These are phyloP conservation scores for Termitomyces sp. DNA, from an alignment of 768 basidiomycete species.

Conservation along the genomic window DNA sequence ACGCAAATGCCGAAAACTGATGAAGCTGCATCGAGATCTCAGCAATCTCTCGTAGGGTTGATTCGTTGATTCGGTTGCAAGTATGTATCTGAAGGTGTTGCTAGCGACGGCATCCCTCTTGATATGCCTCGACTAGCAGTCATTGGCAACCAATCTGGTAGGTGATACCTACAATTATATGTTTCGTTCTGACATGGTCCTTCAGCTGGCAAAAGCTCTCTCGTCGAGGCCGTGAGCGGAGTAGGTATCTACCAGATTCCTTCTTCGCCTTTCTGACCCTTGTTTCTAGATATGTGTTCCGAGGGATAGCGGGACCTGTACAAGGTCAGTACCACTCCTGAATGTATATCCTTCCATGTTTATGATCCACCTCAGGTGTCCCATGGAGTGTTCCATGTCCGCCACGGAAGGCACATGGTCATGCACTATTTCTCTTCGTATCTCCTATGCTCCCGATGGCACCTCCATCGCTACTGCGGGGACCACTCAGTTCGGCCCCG, in stretches of 20 bases:
- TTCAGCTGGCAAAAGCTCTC: conserved; percentile 8
- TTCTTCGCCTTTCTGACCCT: background rate
- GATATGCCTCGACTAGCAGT: conserved; percentile 8
- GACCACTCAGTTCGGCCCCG: conserved; percentile 35
- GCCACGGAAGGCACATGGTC: conserved; percentile 35
- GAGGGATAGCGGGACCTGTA: conserved; percentile 59
- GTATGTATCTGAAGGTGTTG: background rate
- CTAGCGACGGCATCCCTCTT: conserved; percentile 1
- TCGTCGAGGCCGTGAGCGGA: conserved; percentile 1
- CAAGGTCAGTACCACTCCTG: conserved; percentile 31
- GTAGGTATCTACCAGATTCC: background rate
- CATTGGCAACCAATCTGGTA: conserved; percentile 8
- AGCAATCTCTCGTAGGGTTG: background rate
- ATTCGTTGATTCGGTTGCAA: background rate
- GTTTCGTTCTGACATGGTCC: background rate
- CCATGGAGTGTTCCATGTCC: conserved; percentile 50
- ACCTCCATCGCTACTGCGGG: conserved; percentile 6
- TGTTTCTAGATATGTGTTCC: conserved; percentile 55
- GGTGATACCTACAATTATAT: background rate
- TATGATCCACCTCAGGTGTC: conserved; percentile 33
- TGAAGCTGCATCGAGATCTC: conserved; percentile 4
- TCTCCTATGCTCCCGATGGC: conserved; percentile 20
- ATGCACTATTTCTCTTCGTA: conserved; percentile 40
- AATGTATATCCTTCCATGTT: background rate
- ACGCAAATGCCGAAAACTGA: conserved; percentile 1